Evolutionary conservation across 2,329 filamentous ascomycete genomes (phyloP), one percentile per base, ranked within the genome.

Genomic region (Gliomastix tumulicola): DNA sequence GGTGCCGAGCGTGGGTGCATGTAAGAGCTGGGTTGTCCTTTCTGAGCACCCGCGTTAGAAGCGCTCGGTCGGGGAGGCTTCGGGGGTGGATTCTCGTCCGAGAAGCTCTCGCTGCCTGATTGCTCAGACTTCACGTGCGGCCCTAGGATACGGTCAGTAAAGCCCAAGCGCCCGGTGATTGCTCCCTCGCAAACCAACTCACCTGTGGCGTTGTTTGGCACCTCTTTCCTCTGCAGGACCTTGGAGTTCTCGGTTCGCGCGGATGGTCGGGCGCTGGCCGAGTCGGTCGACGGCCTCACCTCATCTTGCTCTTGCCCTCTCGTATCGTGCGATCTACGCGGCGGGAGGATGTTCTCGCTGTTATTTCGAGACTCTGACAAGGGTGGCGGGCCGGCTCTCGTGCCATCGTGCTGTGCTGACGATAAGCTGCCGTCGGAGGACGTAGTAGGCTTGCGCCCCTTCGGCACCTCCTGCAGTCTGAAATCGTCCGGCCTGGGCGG

Each of bases 381-480:
- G n/a, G n/a, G n/a, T n/a, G n/a, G n/a, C n/a, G n/a, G n/a, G n/a
- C n/a, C n/a, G n/a, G 30, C 21, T 10, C 15, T 8, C 11, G 30
- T 15, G 5, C 15, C 6, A 12, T 35, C 33, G 20, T 30, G 13
- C 10, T 20, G 17, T 4, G 36, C 25, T 12, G 38, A 22, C 7
- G 34, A 30, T n/a, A n/a, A n/a, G 16, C 38, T 40, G 20, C 27
- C 23, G 17, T 19, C 33, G 3, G 34, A 18, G 11, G 37, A 25
- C 11, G n/a, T 19, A 8, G 17, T 47, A 21, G 60, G 43, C 49
- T 67, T 71, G 49, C 74, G 76, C 49, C 69, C 74, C 57, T 80
- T 84, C 1, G 88, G 86, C 2, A 84, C 85, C 34, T 94, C 87
- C 51, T 90, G 86, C 30, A 92, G 61, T 59, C 82, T 87, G 60